Evolutionary conservation across 352 stramenopile genomes (phyloP).

Genomic region (Pelagophyceae sp.): DNA sequence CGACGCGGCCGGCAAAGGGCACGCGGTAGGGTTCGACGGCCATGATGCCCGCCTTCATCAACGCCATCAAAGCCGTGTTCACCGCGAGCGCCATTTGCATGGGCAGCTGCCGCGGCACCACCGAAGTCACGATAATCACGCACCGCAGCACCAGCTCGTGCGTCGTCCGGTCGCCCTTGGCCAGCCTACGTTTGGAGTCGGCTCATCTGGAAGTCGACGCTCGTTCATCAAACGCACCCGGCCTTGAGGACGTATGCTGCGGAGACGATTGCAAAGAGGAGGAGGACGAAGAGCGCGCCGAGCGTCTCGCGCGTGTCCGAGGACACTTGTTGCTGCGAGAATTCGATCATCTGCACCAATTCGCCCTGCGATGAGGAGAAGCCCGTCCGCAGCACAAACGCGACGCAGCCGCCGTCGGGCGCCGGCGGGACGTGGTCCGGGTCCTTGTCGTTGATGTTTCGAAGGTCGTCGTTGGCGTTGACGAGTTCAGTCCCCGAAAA

Average conservation of each 20-base stretch:
- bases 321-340: slow-evolving; percentile 90
- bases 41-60: slow-evolving; percentile 95
- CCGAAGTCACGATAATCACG: slow-evolving; percentile 97
- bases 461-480: background rate
- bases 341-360: slow-evolving; percentile 98
- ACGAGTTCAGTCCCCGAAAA: slow-evolving; percentile 20
- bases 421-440: slow-evolving; percentile 47
- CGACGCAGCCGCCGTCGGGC: slow-evolving; percentile 78
- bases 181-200: slow-evolving; percentile 62
- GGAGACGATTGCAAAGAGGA: slow-evolving; percentile 92
- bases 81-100: slow-evolving; percentile 99
- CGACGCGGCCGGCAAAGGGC: slow-evolving; percentile 90
- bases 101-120: slow-evolving; percentile 97
- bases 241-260: slow-evolving; percentile 92
- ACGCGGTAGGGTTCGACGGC: slow-evolving; percentile 95
- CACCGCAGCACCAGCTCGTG: slow-evolving; percentile 97
- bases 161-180: slow-evolving; percentile 75
- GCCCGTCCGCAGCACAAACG: slow-evolving; percentile 93
- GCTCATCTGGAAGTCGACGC: too few species aligned
- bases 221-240: too few species aligned
- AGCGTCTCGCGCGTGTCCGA: slow-evolving; percentile 87
- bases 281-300: slow-evolving; percentile 84
- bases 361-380: slow-evolving; percentile 97
- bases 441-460: background rate
- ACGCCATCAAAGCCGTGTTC: slow-evolving; percentile 91